Conservation (phyloP, 345 rosid genomes). For the Eutrema yunnanense region DNA sequence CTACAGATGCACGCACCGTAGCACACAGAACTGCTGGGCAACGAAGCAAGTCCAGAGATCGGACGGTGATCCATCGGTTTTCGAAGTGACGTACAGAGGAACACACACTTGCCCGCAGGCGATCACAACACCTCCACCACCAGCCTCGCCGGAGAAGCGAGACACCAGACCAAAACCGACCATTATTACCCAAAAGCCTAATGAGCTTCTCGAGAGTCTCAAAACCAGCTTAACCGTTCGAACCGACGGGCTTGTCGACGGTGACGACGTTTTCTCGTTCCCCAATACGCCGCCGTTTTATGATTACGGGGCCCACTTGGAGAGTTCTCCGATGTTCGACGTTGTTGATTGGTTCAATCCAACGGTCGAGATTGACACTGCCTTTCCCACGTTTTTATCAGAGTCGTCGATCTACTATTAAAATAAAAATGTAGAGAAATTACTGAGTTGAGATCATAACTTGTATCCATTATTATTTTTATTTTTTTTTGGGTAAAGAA, state of each 20-base stretch:
- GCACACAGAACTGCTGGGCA: slow-evolving; percentile 71
- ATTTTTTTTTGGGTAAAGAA: background rate
- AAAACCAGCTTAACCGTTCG: slow-evolving; percentile 24
- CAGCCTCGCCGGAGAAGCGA: slow-evolving; percentile 17
- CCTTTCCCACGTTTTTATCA: slow-evolving; percentile 22
- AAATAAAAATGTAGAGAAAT: no score
- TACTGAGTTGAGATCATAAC: background rate
- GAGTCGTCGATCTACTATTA: slow-evolving; percentile 15
- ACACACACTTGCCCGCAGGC: slow-evolving; percentile 54
- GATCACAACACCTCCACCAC: slow-evolving; percentile 30
- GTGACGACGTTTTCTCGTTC: slow-evolving; percentile 26
- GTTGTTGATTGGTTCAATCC: slow-evolving; percentile 24
- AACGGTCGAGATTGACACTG: slow-evolving; percentile 17
- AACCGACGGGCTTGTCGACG: slow-evolving; percentile 21
- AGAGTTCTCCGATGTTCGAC: slow-evolving; percentile 20
- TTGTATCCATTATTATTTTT: background rate
- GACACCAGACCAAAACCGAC: background rate
- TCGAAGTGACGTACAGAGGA: slow-evolving; percentile 75
- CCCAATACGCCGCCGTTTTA: slow-evolving; percentile 27
- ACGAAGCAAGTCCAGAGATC: slow-evolving; percentile 90
- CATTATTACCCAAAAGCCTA: slow-evolving; percentile 8
- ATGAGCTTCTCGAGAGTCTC: slow-evolving; percentile 18
- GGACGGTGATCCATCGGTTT: slow-evolving; percentile 65
- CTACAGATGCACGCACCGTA: slow-evolving; percentile 78
- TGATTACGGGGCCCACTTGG: slow-evolving; percentile 9